A percentile compares a stretch with the other conserved stretches of the same genome.
These are phyloP conservation scores for Solanum bulbocastanum DNA, from an alignment of 257 asterid species.

Conservation along the genomic window DNA sequence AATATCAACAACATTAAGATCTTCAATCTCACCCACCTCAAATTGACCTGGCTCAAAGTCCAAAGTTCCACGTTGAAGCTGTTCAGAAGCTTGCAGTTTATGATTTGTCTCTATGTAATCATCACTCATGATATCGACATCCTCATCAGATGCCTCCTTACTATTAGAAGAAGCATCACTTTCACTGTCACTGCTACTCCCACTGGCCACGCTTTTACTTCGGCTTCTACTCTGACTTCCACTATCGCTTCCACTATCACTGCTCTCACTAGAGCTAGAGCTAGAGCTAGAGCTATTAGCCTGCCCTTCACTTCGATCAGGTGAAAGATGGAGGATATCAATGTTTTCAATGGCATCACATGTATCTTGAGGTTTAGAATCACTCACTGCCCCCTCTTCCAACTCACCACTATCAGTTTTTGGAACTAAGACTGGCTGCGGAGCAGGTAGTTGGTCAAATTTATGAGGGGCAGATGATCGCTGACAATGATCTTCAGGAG, in stretches of 20 bases:
- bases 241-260: constrained; percentile 56
- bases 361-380: constrained; percentile 32
- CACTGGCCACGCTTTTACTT: constrained; percentile 61
- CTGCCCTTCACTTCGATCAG: constrained; percentile 41
- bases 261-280: constrained; percentile 57
- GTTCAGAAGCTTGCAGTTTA: constrained; percentile 33
- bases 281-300: constrained; percentile 65
- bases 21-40: constrained; percentile 38
- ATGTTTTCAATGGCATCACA: constrained; percentile 26
- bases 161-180: constrained; percentile 80
- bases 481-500: constrained; percentile 44
- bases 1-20: constrained; percentile 36
- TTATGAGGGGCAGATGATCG: constrained; percentile 39
- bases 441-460: constrained; percentile 36
- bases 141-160: constrained; percentile 90
- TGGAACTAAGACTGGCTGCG: constrained; percentile 26
- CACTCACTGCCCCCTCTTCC: constrained; percentile 42
- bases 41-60: constrained; percentile 39
- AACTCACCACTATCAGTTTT: constrained; percentile 25
- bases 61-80: constrained; percentile 26
- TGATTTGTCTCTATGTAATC: constrained; percentile 47
- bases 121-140: constrained; percentile 77
- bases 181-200: constrained; percentile 80
- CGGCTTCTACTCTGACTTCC: constrained; percentile 57
- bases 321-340: constrained; percentile 33